phyloP scores from a whole-genome alignment of 2,329 filamentous ascomycete genomes.

The Trichoderma citrinoviride region DNA sequence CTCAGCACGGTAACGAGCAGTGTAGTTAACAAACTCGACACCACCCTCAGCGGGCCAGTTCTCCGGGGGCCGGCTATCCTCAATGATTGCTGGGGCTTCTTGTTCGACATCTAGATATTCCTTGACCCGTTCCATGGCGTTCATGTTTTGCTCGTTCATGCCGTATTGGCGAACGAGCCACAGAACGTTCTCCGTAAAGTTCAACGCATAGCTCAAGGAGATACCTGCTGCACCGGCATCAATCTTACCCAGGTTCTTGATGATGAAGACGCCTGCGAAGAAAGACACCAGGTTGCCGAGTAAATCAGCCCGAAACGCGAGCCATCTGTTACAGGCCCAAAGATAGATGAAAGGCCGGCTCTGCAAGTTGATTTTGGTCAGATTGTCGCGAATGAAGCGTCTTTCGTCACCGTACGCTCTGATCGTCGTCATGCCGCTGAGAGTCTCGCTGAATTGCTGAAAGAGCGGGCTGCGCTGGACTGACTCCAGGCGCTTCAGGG shows the following conservation, averaged over 20 bases:
- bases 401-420: constrained; percentile 93
- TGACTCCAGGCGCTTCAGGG: constrained; percentile 92
- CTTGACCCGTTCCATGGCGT: constrained; percentile 94
- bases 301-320: constrained; percentile 86
- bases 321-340: constrained; percentile 96
- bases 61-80: constrained; percentile 70
- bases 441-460: constrained; percentile 95
- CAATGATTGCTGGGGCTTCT: constrained; percentile 75
- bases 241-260: constrained; percentile 75
- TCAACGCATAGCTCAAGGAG: constrained; percentile 92
- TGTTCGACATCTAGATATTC: constrained; percentile 97
- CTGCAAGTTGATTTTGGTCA: constrained; percentile 83
- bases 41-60: constrained; percentile 85
- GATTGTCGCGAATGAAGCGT: constrained; percentile 89
- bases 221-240: constrained; percentile 91
- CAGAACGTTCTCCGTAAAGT: constrained; percentile 93
- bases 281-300: constrained; percentile 90
- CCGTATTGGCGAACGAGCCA: constrained; percentile 96
- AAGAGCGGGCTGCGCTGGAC: constrained; percentile 92
- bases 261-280: constrained; percentile 88
- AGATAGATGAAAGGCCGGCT: constrained; percentile 92
- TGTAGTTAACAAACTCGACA: constrained; percentile 86
- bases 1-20: constrained; percentile 82
- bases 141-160: constrained; percentile 98
- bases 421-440: constrained; percentile 93